A percentile compares a stretch with the other conserved stretches of the same genome.
Evolutionary conservation across 2,329 filamentous ascomycete species (phyloP).

Genomic region (Sodiomyces alkalinus): DNA sequence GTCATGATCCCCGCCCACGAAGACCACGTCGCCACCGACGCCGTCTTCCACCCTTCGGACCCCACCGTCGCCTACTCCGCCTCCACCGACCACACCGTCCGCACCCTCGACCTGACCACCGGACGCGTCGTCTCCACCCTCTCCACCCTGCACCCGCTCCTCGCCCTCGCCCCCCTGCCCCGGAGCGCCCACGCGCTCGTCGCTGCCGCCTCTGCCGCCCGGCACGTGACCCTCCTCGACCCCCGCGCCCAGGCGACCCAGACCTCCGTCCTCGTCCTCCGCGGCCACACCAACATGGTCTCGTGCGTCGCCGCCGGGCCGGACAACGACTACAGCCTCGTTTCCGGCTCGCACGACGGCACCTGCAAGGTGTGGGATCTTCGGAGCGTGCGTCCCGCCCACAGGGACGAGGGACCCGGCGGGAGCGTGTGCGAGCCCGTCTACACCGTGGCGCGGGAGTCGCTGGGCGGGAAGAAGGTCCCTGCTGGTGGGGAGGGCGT

Average conservation of each 20-base stretch:
- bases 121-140: slow-evolving; percentile 63
- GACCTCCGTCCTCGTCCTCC: slow-evolving; percentile 76
- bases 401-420: slow-evolving; percentile 39
- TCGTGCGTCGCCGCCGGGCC: slow-evolving; percentile 25
- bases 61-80: slow-evolving; percentile 80
- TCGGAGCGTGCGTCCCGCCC: slow-evolving; percentile 47
- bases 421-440: slow-evolving; percentile 57
- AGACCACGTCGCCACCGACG: slow-evolving; percentile 60
- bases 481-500: slow-evolving; percentile 62
- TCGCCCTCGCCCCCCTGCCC: slow-evolving; percentile 62
- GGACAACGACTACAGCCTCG: slow-evolving; percentile 65
- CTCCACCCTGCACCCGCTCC: slow-evolving; percentile 68
- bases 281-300: slow-evolving; percentile 71
- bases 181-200: slow-evolving; percentile 39
- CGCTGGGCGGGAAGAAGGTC: slow-evolving; percentile 47
- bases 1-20: slow-evolving; percentile 58
- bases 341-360: slow-evolving; percentile 82
- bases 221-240: slow-evolving; percentile 87
- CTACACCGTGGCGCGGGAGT: slow-evolving; percentile 63
- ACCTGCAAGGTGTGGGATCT: slow-evolving; percentile 93
- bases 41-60: slow-evolving; percentile 74
- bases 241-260: slow-evolving; percentile 63
- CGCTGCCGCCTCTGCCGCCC: slow-evolving; percentile 65
- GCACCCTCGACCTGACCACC: slow-evolving; percentile 83
- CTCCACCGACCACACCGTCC: slow-evolving; percentile 80